Evolutionary conservation across 2,329 filamentous ascomycete genomes (phyloP), one percentile per base, ranked within the genome.

Genomic region (Scortechinia acanthostroma): DNA sequence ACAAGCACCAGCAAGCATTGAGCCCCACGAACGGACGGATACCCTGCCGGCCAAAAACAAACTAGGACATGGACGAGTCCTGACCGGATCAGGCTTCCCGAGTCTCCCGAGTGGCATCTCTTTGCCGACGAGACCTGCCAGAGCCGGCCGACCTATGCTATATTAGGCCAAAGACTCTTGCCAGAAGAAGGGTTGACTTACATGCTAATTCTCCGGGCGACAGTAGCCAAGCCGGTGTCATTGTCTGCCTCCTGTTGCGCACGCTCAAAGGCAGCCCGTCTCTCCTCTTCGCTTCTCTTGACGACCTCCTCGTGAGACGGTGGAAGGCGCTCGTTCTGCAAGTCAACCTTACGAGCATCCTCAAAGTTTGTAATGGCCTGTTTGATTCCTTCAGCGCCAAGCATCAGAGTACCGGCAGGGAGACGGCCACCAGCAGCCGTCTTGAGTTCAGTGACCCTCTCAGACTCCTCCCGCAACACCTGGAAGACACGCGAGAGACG

Each of bases 401-500:
- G 78, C 93, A 98, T 97, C 50, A 98, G 83, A 4, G 93, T 98
- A 47, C 93, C 93, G 4, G 91, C 90, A 1, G 93, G 93, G 50
- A 98, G 76, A 58, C 91, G 83, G 48, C 93, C 93, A 53, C 93
- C 93, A 49, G 90, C 86, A 40, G 91, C 91, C 42, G 91, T 97
- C 79, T 98, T 98, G 64, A 98, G 80, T 66, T 98, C 93, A 30
- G 91, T 96, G 46, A 98, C 91, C 56, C 86, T 82, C 72, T 98
- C 93, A 2, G 91, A 95, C 67, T 98, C 93, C 68, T 98, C 93
- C 58, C 93, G 89, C 55, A 98, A 69, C 43, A 98, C 93, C 64
- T 98, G 93, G 83, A 98, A 98, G 49, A 98, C 93, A 56, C 93
- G 88, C 28, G 93, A 97, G 52, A 98, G 76, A 54, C 93, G 88